A percentile compares a stretch with the other conserved stretches of the same genome.
These are phyloP conservation scores for Penicillium sp. DNA, from an alignment of 2,329 filamentous ascomycete species.

Conservation along the genomic window DNA sequence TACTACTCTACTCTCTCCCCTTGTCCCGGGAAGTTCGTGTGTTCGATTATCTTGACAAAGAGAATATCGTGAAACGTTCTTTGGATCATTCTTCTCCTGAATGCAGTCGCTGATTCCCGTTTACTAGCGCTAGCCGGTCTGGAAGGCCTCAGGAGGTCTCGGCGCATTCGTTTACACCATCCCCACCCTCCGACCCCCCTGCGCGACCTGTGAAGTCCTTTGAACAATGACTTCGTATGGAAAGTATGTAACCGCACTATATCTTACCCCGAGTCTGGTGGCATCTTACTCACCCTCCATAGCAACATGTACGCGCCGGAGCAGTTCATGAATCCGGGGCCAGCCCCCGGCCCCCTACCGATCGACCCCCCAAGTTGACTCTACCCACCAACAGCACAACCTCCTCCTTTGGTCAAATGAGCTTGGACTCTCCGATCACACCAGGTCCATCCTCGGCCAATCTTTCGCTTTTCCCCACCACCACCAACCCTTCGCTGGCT, in stretches of 20 bases:
- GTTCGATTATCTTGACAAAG: not conserved
- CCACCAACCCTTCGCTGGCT: slow-evolving; percentile 69
- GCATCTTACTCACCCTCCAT: slow-evolving; percentile 8
- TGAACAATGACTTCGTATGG: slow-evolving; percentile 35
- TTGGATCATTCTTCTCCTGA: not conserved
- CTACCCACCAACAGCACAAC: slow-evolving; percentile 68
- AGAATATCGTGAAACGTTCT: not conserved
- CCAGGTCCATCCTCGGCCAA: slow-evolving; percentile 46
- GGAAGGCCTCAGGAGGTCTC: slow-evolving; percentile 27
- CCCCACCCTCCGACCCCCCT: not conserved
- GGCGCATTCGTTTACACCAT: slow-evolving; percentile 22
- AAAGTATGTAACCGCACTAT: slow-evolving; percentile 32
- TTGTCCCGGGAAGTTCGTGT: not conserved
- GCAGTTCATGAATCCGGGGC: slow-evolving; percentile 94
- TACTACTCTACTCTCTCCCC: not conserved
- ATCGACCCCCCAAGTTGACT: slow-evolving; percentile 72
- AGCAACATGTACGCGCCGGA: slow-evolving; percentile 60
- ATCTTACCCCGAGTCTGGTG: not conserved
- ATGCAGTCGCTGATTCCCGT: slow-evolving; percentile 9
- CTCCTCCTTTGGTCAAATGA: slow-evolving; percentile 69
- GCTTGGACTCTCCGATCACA: slow-evolving; percentile 64
- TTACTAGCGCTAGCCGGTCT: slow-evolving; percentile 12
- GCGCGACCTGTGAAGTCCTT: slow-evolving; percentile 6
- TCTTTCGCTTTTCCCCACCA: slow-evolving; percentile 65
- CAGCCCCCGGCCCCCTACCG: slow-evolving; percentile 82